Base-by-base conservation (phyloP, 768 basidiomycete genomes). In the Xerocomellus amylosporus region DNA sequence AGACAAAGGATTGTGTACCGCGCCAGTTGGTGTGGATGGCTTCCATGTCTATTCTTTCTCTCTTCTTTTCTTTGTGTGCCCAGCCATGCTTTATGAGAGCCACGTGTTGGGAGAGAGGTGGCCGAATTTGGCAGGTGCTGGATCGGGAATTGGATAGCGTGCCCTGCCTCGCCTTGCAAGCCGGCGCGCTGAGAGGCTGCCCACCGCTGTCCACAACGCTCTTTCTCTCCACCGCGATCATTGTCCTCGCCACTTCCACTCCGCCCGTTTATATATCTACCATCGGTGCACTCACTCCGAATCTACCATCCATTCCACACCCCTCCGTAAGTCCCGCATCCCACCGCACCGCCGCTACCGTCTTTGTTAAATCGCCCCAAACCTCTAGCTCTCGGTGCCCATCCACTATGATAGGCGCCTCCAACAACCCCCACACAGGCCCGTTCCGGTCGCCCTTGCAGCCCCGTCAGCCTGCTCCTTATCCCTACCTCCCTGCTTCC, bases 131-230 rank as follows among this genome's bases (percentile, higher is more conserved):
- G 65, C 1, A 17, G 5, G 40, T 53, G 52, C 61, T 57, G 55
- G 62, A 68, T 67, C 67, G 67, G 67, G 67, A 63, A 65, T 55
- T 52, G 60, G 64, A 62, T 54, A 51, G 65, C 62, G 56, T 70
- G 67, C 68, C 67, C 67, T 68, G 67, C 67, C 67, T 70, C 68
- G 60, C 67, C 67, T 63, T 52, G 43, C 60, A 64, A 59, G 54
- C 65, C 66, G 66, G 65, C 59, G 67, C 67, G 63, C 60, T 64
- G 56, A 60, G 53, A 55, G 48, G 37, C 34, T 55, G 54, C 59
- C 59, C 51, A 58, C 55, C 55, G 4, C 51, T 20, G 39, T 46
- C 61, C 64, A 44, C 57, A 45, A 66, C 65, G 44, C 55, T 57
- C 58, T 51, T 30, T 51, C 49, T 55, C 30, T 55, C 55, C 47